A percentile compares a stretch with the other conserved stretches of the same genome.
These are phyloP conservation scores for Pulveroboletus sp. DNA, from an alignment of 768 basidiomycete species.

Conservation along the genomic window DNA sequence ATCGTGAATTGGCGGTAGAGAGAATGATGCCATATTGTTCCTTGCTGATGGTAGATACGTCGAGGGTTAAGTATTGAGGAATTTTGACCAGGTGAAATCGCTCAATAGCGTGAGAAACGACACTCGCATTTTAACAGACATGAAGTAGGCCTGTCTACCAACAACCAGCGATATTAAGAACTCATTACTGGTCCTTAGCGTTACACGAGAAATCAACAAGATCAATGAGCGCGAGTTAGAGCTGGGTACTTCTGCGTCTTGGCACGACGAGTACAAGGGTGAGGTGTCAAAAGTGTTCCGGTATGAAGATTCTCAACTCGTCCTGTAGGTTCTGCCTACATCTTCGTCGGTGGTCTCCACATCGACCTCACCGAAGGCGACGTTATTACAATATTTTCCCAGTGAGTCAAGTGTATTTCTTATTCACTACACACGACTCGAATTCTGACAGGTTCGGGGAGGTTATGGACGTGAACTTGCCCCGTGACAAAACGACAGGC, in stretches of 20 bases:
- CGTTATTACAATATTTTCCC: conserved; percentile 95
- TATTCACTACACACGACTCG: neutral
- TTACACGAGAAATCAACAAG: conserved; percentile 87
- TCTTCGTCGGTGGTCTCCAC: conserved; percentile 87
- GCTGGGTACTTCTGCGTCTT: conserved; percentile 67
- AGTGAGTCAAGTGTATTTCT: conserved; percentile 50
- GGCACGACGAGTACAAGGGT: conserved; percentile 97
- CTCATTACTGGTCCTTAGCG: conserved; percentile 43
- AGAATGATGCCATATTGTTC: conserved; percentile 67
- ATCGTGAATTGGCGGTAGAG: conserved; percentile 82
- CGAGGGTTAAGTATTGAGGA: conserved; percentile 12
- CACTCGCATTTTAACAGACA: conserved; percentile 31
- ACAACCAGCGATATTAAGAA: neutral
- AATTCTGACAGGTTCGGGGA: conserved; percentile 77
- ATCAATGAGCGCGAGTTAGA: conserved; percentile 91
- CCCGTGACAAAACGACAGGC: conserved; percentile 89
- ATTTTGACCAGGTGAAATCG: conserved; percentile 9
- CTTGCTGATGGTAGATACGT: conserved; percentile 1
- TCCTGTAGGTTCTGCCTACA: conserved; percentile 80
- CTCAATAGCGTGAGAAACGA: conserved; percentile 21
- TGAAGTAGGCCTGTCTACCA: conserved; percentile 57
- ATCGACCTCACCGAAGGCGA: conserved; percentile 94
- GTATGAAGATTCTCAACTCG: neutral
- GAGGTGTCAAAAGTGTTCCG: neutral
- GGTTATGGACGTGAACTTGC: conserved; percentile 90